A percentile compares a stretch with the other conserved stretches of the same genome.
These are phyloP conservation scores for Tagetes patula DNA, from an alignment of 129 eudicot genomes.

Conservation along the genomic window DNA sequence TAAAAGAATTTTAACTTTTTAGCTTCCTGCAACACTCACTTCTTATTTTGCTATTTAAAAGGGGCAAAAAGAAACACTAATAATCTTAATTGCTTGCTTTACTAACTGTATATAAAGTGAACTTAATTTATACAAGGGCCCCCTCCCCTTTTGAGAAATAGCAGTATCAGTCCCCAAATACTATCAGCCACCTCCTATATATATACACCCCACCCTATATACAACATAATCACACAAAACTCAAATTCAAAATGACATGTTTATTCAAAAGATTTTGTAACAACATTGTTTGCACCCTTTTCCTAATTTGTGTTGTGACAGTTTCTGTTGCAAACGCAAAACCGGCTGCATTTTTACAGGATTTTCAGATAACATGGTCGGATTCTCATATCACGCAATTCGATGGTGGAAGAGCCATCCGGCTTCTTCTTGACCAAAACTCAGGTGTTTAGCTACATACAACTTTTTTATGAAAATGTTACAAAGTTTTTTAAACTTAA, in stretches of 20 bases:
- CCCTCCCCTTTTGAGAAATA: slow-evolving; percentile 3
- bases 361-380: slow-evolving; percentile 73
- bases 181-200: slow-evolving; percentile 8
- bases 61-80: background rate
- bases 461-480: background rate
- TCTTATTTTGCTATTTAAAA: slow-evolving; percentile 17
- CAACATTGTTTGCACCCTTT: slow-evolving; percentile 19
- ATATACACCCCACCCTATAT: slow-evolving; percentile 21
- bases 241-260: slow-evolving; percentile 21
- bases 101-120: slow-evolving; percentile 4
- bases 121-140: slow-evolving; percentile 12
- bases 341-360: slow-evolving; percentile 78
- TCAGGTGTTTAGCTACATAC: slow-evolving; percentile 48
- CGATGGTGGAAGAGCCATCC: slow-evolving; percentile 80
- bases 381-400: slow-evolving; percentile 69
- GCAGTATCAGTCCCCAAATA: slow-evolving; percentile 24
- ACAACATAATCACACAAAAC: slow-evolving; percentile 19
- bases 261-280: slow-evolving; percentile 15
- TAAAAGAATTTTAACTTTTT: slow-evolving; percentile 3
- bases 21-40: slow-evolving; percentile 10
- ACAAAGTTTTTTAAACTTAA: background rate
- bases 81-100: background rate
- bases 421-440: slow-evolving; percentile 67
- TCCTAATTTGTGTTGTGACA: slow-evolving; percentile 24
- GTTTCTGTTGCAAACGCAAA: slow-evolving; percentile 37